Conservation (phyloP, 257 asterid genomes). For the Eucommia ulmoides region DNA sequence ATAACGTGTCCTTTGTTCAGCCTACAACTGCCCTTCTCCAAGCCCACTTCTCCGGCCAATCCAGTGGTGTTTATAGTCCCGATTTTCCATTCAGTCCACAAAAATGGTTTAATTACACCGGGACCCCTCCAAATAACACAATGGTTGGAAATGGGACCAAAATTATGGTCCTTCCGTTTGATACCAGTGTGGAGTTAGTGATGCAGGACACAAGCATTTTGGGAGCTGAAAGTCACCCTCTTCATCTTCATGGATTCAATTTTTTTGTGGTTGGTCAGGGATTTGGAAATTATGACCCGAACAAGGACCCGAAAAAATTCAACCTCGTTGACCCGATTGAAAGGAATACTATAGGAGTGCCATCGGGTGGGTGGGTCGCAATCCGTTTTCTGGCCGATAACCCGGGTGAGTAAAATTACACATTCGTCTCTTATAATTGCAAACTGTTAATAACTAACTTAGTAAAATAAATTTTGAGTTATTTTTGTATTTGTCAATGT, state of each 20-base stretch:
- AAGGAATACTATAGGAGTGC: slow-evolving; percentile 57
- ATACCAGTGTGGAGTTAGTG: slow-evolving; percentile 49
- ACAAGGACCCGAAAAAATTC: slow-evolving; percentile 33
- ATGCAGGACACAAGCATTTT: slow-evolving; percentile 60
- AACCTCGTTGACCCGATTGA: slow-evolving; percentile 61
- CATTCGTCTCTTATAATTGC: too few relatives aligned
- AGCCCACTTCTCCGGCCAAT: slow-evolving; percentile 30
- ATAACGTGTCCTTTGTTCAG: slow-evolving; percentile 43
- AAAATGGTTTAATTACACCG: slow-evolving; percentile 49
- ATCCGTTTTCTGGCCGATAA: slow-evolving; percentile 59
- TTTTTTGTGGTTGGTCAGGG: slow-evolving; percentile 64
- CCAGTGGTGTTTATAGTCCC: slow-evolving; percentile 33
- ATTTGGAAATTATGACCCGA: slow-evolving; percentile 40
- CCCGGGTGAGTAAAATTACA: slow-evolving; percentile 45
- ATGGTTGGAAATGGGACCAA: slow-evolving; percentile 36
- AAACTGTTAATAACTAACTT: too few relatives aligned
- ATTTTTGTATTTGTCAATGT: too few relatives aligned
- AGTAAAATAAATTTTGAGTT: too few relatives aligned
- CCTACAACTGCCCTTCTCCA: slow-evolving; percentile 50
- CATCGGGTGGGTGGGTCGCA: slow-evolving; percentile 68
- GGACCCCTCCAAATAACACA: slow-evolving; percentile 55
- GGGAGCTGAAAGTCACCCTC: slow-evolving; percentile 71
- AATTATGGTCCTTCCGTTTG: slow-evolving; percentile 33
- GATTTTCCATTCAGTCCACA: slow-evolving; percentile 45
- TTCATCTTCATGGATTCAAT: slow-evolving; percentile 64